phyloP scores from a whole-genome alignment of 2,329 filamentous ascomycete genomes.

The Colletotrichum sp. region DNA sequence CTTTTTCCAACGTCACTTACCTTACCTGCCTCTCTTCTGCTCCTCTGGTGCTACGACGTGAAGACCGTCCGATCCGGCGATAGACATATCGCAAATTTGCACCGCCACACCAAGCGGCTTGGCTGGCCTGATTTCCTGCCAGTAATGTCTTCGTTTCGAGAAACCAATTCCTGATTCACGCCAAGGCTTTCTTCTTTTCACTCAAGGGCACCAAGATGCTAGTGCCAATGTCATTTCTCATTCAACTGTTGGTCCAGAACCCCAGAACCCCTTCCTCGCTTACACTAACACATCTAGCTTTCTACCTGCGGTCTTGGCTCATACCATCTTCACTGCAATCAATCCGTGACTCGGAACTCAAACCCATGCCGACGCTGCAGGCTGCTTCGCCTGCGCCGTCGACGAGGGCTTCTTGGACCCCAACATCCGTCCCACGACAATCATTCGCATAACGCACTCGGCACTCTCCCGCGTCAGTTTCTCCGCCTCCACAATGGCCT shows the following conservation, averaged over 20 bases:
- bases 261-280: background rate
- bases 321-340: background rate
- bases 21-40: background rate
- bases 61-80: background rate
- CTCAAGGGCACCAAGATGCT: constrained; percentile 4
- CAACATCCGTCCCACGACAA: constrained; percentile 34
- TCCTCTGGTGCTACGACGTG: background rate
- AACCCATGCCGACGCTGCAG: background rate
- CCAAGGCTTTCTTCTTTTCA: constrained; percentile 11
- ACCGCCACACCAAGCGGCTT: constrained; percentile 19
- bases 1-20: background rate
- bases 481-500: constrained; percentile 34
- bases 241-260: background rate
- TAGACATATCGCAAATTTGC: background rate
- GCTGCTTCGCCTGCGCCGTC: background rate
- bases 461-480: constrained; percentile 35
- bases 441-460: constrained; percentile 37
- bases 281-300: background rate
- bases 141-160: constrained; percentile 4
- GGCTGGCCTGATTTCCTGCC: background rate
- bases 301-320: constrained; percentile 6
- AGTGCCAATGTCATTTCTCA: constrained; percentile 1
- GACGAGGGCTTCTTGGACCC: constrained; percentile 11
- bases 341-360: background rate
- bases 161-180: constrained; percentile 3